phyloP scores from a whole-genome alignment of 257 asterid species.

The Striga asiatica region DNA sequence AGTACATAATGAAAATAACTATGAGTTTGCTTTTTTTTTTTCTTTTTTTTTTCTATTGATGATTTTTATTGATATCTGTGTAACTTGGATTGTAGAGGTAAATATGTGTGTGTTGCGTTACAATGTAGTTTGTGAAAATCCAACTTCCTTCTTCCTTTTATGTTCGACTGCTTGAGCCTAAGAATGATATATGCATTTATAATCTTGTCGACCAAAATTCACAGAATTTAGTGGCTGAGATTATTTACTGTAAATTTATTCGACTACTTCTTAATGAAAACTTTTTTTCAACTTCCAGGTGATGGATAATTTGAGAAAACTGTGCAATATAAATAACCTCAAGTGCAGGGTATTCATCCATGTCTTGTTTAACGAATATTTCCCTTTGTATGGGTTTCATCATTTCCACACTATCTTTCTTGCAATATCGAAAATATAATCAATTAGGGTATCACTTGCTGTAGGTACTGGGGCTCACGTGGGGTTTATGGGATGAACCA shows the following conservation, averaged over 20 bases:
- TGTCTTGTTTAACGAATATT: constrained; percentile 13
- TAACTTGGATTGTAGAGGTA: neutral
- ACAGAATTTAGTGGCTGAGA: neutral
- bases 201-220: neutral
- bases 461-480: constrained; percentile 74
- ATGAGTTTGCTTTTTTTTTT: too few relatives aligned
- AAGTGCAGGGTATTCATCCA: constrained; percentile 46
- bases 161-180: neutral
- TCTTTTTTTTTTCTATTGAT: neutral
- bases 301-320: constrained; percentile 64
- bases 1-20: neutral
- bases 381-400: too few relatives aligned
- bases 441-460: neutral
- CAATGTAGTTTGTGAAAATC: neutral
- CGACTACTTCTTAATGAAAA: neutral
- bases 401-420: neutral
- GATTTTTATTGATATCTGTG: neutral
- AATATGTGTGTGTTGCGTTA: too few relatives aligned
- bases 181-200: neutral
- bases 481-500: constrained; percentile 77
- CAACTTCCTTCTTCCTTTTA: neutral
- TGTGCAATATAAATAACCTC: constrained; percentile 50
- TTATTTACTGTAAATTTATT: neutral
- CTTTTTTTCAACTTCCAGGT: constrained; percentile 40
- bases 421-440: constrained; percentile 1